Evolutionary conservation across 2,329 filamentous ascomycete genomes (phyloP).

Genomic region (Pseudogymnoascus pannorum): DNA sequence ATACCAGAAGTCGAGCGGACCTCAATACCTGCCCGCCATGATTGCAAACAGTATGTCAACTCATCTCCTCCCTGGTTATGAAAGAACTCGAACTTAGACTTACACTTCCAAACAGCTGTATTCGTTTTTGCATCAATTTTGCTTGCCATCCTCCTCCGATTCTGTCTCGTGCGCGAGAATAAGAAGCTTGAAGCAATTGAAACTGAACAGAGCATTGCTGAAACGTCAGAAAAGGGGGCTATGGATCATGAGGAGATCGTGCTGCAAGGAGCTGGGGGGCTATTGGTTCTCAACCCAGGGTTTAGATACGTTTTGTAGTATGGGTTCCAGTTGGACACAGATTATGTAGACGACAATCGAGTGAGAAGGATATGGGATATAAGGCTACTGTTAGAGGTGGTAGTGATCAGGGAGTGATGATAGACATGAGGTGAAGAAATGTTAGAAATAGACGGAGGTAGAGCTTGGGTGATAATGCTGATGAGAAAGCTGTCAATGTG

Average conservation of each 20-base stretch:
- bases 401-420: no score
- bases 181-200: slow-evolving; percentile 13
- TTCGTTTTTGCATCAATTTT: slow-evolving; percentile 14
- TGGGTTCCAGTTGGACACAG: not conserved
- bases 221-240: not conserved
- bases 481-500: not conserved
- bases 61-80: not conserved
- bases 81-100: not conserved
- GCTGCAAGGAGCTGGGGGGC: slow-evolving; percentile 6
- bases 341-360: not conserved
- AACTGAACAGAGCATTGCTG: not conserved
- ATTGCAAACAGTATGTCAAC: slow-evolving; percentile 9
- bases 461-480: not conserved
- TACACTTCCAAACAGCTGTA: not conserved
- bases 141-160: slow-evolving; percentile 12
- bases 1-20: not conserved
- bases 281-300: slow-evolving; percentile 13
- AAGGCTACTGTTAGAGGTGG: not conserved
- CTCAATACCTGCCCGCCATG: slow-evolving; percentile 16
- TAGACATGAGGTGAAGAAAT: no score
- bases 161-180: slow-evolving; percentile 14
- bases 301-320: slow-evolving; percentile 14
- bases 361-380: not conserved
- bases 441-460: not conserved
- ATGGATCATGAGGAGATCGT: slow-evolving; percentile 12